These are phyloP conservation scores for Globisporangium orthogonon DNA, from an alignment of 352 stramenopile genomes.

Conservation along the genomic window DNA sequence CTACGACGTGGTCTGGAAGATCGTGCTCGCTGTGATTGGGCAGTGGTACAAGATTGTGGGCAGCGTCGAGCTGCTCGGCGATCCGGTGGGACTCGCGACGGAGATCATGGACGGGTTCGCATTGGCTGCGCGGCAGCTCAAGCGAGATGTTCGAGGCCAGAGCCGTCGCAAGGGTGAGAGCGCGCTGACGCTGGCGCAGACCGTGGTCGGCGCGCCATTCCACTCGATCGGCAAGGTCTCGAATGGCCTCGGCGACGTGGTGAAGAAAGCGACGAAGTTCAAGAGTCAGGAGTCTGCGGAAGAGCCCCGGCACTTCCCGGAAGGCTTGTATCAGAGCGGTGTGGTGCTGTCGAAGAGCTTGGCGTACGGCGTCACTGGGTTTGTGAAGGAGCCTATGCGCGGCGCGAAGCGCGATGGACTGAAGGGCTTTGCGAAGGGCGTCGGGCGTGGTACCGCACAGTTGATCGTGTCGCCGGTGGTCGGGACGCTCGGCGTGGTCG, in stretches of 20 bases:
- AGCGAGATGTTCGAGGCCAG: constrained; percentile 74
- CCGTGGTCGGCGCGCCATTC: constrained; percentile 69
- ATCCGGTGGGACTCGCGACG: constrained; percentile 75
- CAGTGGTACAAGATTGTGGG: constrained; percentile 90
- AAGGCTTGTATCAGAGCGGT: constrained; percentile 68
- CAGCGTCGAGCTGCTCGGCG: constrained; percentile 78
- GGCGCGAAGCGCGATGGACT: constrained; percentile 64
- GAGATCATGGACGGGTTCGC: constrained; percentile 86
- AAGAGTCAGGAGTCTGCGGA: constrained; percentile 69
- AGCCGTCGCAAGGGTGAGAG: constrained; percentile 78
- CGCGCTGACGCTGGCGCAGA: constrained; percentile 74
- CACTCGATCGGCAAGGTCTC: constrained; percentile 76
- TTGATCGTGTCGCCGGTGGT: constrained; percentile 78
- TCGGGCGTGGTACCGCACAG: constrained; percentile 73
- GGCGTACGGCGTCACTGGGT: constrained; percentile 62
- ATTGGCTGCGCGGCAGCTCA: constrained; percentile 67
- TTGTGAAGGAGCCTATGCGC: constrained; percentile 79
- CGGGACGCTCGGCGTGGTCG: constrained; percentile 70
- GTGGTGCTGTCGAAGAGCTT: constrained; percentile 77
- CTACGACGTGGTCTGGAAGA: constrained; percentile 62
- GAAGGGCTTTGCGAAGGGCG: constrained; percentile 79
- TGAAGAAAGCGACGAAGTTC: constrained; percentile 81
- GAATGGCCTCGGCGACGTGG: constrained; percentile 77
- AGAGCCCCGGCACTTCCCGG: constrained; percentile 67
- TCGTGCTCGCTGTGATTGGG: constrained; percentile 64